A percentile compares a stretch with the other conserved stretches of the same genome.
Conservation (phyloP, 129 eudicot species). For the Ambrosia trifida region DNA sequence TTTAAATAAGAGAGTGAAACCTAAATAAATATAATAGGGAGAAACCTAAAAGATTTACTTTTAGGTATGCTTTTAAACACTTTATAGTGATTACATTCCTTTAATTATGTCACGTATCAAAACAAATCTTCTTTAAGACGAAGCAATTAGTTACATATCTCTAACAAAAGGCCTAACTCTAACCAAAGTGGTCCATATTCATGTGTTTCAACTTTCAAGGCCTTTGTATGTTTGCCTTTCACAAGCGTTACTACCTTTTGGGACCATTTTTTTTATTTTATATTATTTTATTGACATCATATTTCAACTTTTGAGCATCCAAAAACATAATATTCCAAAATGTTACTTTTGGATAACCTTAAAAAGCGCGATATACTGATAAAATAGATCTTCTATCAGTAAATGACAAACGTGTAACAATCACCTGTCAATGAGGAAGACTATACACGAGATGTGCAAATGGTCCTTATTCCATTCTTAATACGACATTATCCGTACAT, state of each 20-base stretch:
- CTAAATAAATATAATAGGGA: too few species aligned
- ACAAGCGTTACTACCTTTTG: slow-evolving; percentile 14
- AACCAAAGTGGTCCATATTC: slow-evolving; percentile 34
- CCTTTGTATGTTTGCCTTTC: slow-evolving; percentile 13
- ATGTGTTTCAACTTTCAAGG: slow-evolving; percentile 13
- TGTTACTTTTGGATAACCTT: background rate
- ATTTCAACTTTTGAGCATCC: slow-evolving; percentile 8
- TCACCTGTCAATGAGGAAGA: background rate
- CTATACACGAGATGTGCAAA: background rate
- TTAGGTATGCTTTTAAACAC: background rate
- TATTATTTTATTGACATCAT: background rate
- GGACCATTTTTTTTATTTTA: slow-evolving; percentile 17
- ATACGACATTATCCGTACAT: background rate
- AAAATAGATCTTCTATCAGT: background rate
- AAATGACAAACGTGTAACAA: slow-evolving; percentile 8
- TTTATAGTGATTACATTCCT: background rate
- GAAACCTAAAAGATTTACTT: background rate
- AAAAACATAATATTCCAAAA: slow-evolving; percentile 25
- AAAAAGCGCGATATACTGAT: slow-evolving; percentile 2
- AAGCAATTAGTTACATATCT: slow-evolving; percentile 16
- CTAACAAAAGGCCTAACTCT: slow-evolving; percentile 25
- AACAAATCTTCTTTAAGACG: background rate
- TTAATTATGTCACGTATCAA: background rate
- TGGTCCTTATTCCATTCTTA: slow-evolving; percentile 7
- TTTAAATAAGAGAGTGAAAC: too few species aligned